Conservation (phyloP, 495 filamentous ascomycete genomes). For the Neurospora intermedia region DNA sequence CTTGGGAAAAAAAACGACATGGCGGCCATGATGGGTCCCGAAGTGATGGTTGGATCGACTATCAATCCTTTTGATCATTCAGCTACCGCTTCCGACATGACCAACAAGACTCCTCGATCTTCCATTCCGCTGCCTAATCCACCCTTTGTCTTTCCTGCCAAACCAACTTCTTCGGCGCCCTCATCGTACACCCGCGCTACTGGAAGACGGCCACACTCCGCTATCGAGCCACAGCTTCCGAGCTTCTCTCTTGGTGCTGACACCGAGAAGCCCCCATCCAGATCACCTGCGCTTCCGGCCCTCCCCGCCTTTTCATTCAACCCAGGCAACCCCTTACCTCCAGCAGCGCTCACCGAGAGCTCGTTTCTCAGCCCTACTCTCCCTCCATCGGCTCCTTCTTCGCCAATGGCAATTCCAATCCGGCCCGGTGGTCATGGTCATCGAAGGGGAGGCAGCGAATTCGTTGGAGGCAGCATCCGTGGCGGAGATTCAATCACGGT, state of each 20-base stretch:
- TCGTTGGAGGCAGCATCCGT: slow-evolving; percentile 63
- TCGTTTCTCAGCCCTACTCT: slow-evolving; percentile 33
- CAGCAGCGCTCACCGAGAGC: slow-evolving; percentile 13
- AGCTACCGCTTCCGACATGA: slow-evolving; percentile 4
- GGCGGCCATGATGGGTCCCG: slow-evolving; percentile 30
- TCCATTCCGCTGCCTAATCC: slow-evolving; percentile 59
- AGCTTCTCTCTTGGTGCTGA: slow-evolving; percentile 11
- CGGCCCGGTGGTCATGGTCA: slow-evolving; percentile 46
- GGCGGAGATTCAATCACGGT: slow-evolving; percentile 43
- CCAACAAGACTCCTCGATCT: slow-evolving; percentile 33
- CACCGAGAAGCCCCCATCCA: slow-evolving; percentile 8
- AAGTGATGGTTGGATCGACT: slow-evolving; percentile 22
- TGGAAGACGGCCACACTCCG: slow-evolving; percentile 36
- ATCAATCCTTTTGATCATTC: slow-evolving; percentile 16
- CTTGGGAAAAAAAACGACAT: slow-evolving; percentile 31
- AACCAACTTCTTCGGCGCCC: slow-evolving; percentile 27
- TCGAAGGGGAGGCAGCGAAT: slow-evolving; percentile 64
- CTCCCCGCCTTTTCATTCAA: slow-evolving; percentile 60
- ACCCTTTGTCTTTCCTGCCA: slow-evolving; percentile 18
- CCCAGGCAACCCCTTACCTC: slow-evolving; percentile 32
- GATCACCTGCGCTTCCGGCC: slow-evolving; percentile 42
- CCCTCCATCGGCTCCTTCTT: slow-evolving; percentile 26
- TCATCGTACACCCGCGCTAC: slow-evolving; percentile 35
- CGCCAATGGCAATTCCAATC: slow-evolving; percentile 33
- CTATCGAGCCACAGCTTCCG: slow-evolving; percentile 27